These are phyloP conservation scores for Lophiotrema nucula DNA, from an alignment of 495 filamentous ascomycete genomes.

Conservation along the genomic window DNA sequence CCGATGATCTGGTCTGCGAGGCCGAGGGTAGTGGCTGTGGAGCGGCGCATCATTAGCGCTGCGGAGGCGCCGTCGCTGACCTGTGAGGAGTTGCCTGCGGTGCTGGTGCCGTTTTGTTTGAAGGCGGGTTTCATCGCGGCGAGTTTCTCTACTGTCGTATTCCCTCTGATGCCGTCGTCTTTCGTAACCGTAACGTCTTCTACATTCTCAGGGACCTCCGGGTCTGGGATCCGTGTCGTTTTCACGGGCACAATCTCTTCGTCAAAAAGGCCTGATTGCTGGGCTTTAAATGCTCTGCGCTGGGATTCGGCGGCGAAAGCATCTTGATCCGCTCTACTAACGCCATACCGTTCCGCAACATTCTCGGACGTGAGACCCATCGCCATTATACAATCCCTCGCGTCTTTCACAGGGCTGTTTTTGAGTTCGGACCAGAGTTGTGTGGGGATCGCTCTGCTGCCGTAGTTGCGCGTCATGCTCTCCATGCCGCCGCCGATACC, in stretches of 20 bases:
- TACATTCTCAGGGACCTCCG: slow-evolving; percentile 59
- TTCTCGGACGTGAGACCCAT: slow-evolving; percentile 96
- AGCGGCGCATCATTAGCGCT: slow-evolving; percentile 76
- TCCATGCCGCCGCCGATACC: slow-evolving; percentile 91
- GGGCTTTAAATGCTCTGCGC: slow-evolving; percentile 65
- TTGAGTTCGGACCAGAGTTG: slow-evolving; percentile 74
- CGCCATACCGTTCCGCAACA: slow-evolving; percentile 72
- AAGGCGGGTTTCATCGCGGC: slow-evolving; percentile 83
- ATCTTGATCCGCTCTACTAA: slow-evolving; percentile 77
- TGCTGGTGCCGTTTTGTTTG: slow-evolving; percentile 66
- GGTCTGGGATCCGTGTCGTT: slow-evolving; percentile 56
- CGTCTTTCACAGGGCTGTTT: slow-evolving; percentile 63
- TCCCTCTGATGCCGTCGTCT: slow-evolving; percentile 79
- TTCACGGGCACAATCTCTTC: slow-evolving; percentile 75
- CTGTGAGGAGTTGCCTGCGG: slow-evolving; percentile 84
- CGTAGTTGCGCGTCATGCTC: slow-evolving; percentile 91
- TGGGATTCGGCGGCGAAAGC: slow-evolving; percentile 75
- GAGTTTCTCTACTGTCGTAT: slow-evolving; percentile 65
- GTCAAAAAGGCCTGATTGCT: slow-evolving; percentile 66
- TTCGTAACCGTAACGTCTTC: slow-evolving; percentile 61
- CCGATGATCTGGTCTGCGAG: slow-evolving; percentile 67
- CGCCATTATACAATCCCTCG: slow-evolving; percentile 82
- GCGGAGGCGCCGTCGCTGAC: slow-evolving; percentile 87
- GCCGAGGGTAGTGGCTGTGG: slow-evolving; percentile 73
- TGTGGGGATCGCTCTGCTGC: slow-evolving; percentile 73